phyloP scores from a whole-genome alignment of 2,329 filamentous ascomycete species.

The Aspergillus sp. region DNA sequence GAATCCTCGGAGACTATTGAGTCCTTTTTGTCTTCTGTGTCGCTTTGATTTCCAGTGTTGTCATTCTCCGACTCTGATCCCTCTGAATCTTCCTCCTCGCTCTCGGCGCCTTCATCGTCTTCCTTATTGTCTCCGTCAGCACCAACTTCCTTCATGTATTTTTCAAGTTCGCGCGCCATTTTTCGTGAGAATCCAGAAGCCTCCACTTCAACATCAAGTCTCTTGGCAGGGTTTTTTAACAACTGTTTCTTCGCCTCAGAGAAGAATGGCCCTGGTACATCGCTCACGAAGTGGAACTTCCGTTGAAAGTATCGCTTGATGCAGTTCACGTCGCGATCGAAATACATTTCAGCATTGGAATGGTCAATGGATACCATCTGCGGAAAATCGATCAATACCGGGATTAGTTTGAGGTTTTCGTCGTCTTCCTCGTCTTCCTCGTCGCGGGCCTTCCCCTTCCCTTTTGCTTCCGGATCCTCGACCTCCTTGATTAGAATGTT shows the following conservation, averaged over 20 bases:
- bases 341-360: slow-evolving; percentile 92
- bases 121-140: slow-evolving; percentile 52
- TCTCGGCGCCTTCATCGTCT: slow-evolving; percentile 38
- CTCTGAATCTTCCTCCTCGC: slow-evolving; percentile 34
- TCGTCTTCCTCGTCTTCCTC: slow-evolving; percentile 23
- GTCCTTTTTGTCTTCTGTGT: not conserved
- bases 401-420: slow-evolving; percentile 59
- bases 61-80: slow-evolving; percentile 35
- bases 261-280: slow-evolving; percentile 81
- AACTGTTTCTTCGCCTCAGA: slow-evolving; percentile 76
- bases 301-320: slow-evolving; percentile 92
- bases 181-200: slow-evolving; percentile 96
- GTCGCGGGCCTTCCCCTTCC: slow-evolving; percentile 41
- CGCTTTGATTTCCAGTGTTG: slow-evolving; percentile 30
- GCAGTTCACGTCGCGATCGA: slow-evolving; percentile 92
- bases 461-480: slow-evolving; percentile 33
- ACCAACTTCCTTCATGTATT: slow-evolving; percentile 76
- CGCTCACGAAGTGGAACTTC: slow-evolving; percentile 81
- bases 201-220: slow-evolving; percentile 84
- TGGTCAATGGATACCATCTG: slow-evolving; percentile 98
- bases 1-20: slow-evolving; percentile 20
- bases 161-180: slow-evolving; percentile 91
- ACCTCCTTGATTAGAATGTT: slow-evolving; percentile 92
- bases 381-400: slow-evolving; percentile 93
- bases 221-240: slow-evolving; percentile 58